Percentiles rank a stretch among this genome's conserved stretches.
These are phyloP conservation scores for Zymoseptoria tritici DNA, from an alignment of 2,329 filamentous ascomycete genomes.

Conservation along the genomic window DNA sequence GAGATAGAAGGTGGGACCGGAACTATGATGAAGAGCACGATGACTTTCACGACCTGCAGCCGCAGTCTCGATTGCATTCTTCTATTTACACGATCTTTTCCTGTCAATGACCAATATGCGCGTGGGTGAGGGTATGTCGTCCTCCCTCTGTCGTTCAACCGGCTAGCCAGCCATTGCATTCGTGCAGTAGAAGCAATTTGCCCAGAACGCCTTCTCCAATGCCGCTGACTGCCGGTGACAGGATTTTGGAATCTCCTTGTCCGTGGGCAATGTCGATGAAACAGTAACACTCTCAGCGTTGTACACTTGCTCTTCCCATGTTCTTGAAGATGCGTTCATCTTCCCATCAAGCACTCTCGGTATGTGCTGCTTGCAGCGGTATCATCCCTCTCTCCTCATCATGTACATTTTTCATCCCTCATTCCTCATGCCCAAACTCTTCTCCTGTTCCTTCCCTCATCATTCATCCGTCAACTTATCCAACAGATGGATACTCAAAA, in stretches of 20 bases:
- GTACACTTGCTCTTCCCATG: neutral
- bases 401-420: neutral
- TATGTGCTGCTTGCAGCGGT: too few species aligned
- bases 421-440: neutral
- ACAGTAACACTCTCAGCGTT: too few species aligned
- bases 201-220: neutral
- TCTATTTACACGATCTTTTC: neutral
- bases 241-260: neutral
- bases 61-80: neutral
- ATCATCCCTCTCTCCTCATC: neutral
- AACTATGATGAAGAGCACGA: neutral
- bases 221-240: neutral
- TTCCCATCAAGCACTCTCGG: too few species aligned
- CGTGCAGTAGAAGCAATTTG: neutral
- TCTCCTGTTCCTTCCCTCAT: constrained; percentile 6
- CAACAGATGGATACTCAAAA: constrained; percentile 80
- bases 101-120: too few species aligned
- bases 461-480: constrained; percentile 48
- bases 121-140: neutral
- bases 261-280: too few species aligned
- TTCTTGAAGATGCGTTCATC: too few species aligned
- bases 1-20: neutral
- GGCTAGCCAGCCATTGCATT: neutral
- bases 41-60: neutral
- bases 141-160: neutral